Conservation (phyloP, 2,329 filamentous ascomycete species). For the Sporothrix globosa region DNA sequence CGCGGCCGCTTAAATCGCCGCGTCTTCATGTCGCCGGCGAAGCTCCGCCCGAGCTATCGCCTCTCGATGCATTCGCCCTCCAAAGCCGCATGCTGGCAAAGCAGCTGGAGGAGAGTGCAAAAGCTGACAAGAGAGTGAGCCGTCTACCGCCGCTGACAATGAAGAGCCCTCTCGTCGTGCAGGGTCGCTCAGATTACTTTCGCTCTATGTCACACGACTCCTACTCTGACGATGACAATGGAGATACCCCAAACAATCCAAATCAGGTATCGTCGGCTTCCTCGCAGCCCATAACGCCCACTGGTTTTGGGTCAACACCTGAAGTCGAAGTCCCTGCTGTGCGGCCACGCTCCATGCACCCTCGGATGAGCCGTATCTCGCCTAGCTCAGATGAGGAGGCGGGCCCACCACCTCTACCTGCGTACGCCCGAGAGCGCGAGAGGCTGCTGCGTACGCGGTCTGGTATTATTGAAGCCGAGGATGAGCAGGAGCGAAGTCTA, state of each 20-base stretch:
- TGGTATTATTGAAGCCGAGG: constrained; percentile 45
- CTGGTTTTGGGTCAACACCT: constrained; percentile 53
- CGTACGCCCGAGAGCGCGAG: constrained; percentile 48
- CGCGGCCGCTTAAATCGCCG: constrained; percentile 68
- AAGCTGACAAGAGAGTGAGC: constrained; percentile 77
- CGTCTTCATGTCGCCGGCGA: constrained; percentile 77
- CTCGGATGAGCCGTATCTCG: constrained; percentile 68
- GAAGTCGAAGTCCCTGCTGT: constrained; percentile 61
- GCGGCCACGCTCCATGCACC: constrained; percentile 74
- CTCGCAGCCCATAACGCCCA: constrained; percentile 41
- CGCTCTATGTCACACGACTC: constrained; percentile 71
- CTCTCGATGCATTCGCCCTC: constrained; percentile 90
- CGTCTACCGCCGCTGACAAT: constrained; percentile 81
- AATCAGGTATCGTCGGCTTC: constrained; percentile 34
- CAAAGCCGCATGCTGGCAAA: constrained; percentile 86
- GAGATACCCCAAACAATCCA: constrained; percentile 40
- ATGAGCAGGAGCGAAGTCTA: constrained; percentile 45
- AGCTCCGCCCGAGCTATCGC: constrained; percentile 85
- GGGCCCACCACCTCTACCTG: constrained; percentile 51
- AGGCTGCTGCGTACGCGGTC: constrained; percentile 5
- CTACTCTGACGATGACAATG: constrained; percentile 52
- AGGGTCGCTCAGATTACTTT: constrained; percentile 79
- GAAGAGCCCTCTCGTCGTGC: constrained; percentile 75
- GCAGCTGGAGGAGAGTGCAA: constrained; percentile 79
- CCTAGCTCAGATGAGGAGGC: constrained; percentile 50